These are phyloP conservation scores for Boletus mariae DNA, from an alignment of 1,284 basidiomycete species.

Conservation along the genomic window DNA sequence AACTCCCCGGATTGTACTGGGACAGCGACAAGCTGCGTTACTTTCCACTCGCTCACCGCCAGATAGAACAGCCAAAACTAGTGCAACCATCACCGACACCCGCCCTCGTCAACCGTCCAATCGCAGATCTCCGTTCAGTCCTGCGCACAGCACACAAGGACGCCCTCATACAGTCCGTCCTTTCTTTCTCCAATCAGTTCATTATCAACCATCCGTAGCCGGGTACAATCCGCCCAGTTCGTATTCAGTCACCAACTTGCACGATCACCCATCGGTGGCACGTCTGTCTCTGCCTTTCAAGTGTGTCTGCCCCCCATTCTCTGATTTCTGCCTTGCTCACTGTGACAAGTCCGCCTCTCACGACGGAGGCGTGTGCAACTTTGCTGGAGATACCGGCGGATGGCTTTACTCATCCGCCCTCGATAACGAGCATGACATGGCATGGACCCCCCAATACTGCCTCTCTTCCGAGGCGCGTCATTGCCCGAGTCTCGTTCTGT, in stretches of 20 bases:
- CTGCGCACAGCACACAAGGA: conserved; percentile 20
- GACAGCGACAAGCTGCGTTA: conserved; percentile 48
- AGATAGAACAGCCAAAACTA: not conserved
- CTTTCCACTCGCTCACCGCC: conserved; percentile 32
- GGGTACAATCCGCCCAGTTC: conserved; percentile 36
- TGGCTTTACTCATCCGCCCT: conserved; percentile 46
- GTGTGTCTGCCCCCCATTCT: conserved; percentile 30
- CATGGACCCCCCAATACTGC: conserved; percentile 42
- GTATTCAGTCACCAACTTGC: conserved; percentile 32
- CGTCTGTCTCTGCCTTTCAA: conserved; percentile 41
- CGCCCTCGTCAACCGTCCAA: not conserved
- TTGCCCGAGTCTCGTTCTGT: not conserved
- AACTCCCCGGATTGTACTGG: conserved; percentile 54
- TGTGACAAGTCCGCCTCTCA: conserved; percentile 33
- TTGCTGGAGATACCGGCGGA: conserved; percentile 48
- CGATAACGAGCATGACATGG: conserved; percentile 12
- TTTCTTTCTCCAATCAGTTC: not conserved
- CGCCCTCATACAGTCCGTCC: conserved; percentile 28
- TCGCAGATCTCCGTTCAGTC: conserved; percentile 16
- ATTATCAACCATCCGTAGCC: conserved; percentile 26
- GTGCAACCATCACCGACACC: not conserved
- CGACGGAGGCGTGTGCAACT: conserved; percentile 32
- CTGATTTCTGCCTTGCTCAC: not conserved
- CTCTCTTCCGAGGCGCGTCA: conserved; percentile 35
- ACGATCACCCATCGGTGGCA: conserved; percentile 28